phyloP scores from a whole-genome alignment of 2,329 filamentous ascomycete species.

The Pezicula carpinea region DNA sequence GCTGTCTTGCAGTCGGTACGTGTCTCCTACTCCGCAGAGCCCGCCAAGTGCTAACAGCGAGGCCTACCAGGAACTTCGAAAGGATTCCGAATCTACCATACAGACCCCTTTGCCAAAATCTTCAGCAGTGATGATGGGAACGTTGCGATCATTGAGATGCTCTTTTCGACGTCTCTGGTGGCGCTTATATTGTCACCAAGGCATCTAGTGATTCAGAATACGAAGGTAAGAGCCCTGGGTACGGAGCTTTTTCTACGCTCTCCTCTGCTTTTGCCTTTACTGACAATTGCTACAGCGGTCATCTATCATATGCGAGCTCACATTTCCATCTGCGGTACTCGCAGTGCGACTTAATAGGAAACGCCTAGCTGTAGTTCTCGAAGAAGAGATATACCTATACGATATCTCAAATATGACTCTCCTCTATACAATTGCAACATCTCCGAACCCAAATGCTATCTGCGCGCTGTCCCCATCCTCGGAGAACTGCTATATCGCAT shows the following conservation, averaged over 20 bases:
- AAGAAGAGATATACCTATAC: constrained; percentile 96
- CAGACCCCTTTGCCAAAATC: constrained; percentile 91
- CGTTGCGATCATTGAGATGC: constrained; percentile 95
- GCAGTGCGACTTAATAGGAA: constrained; percentile 93
- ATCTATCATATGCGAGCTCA: constrained; percentile 95
- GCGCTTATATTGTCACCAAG: constrained; percentile 89
- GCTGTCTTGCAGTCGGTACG: constrained; percentile 89
- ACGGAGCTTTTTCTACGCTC: neutral
- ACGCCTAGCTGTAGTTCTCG: constrained; percentile 85
- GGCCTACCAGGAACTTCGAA: constrained; percentile 71
- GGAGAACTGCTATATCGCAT: constrained; percentile 92
- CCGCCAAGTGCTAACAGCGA: constrained; percentile 3
- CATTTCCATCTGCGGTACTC: constrained; percentile 93
- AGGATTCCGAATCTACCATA: constrained; percentile 95
- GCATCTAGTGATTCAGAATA: constrained; percentile 94
- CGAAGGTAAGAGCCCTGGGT: constrained; percentile 60
- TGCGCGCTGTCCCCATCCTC: constrained; percentile 91
- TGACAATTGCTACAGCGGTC: constrained; percentile 43
- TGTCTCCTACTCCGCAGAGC: constrained; percentile 12
- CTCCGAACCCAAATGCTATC: constrained; percentile 86
- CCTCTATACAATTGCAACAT: constrained; percentile 87
- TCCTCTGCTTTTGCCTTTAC: neutral
- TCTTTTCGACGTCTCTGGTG: constrained; percentile 96
- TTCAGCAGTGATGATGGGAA: constrained; percentile 94
- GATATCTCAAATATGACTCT: constrained; percentile 99